Evolutionary conservation across 2,329 filamentous ascomycete species (phyloP), one percentile per base, ranked within the genome.

Genomic region (Scytalidium sp.): DNA sequence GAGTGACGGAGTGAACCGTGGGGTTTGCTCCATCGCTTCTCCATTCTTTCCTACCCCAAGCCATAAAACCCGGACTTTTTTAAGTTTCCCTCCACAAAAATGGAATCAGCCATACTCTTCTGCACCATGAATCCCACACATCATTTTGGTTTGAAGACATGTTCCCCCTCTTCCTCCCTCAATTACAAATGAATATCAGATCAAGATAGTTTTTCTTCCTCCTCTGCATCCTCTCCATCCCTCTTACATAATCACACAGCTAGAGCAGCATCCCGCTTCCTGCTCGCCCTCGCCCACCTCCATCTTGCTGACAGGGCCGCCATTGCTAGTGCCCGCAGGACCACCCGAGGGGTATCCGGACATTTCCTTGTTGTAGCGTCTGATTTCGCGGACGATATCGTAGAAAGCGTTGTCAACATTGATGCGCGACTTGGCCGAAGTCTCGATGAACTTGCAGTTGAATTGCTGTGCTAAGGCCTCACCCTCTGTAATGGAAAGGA

Each of bases 321-420:
- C 72, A 52, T 75, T 76, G 60, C 83, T 83, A 54, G 84, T 75
- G 53, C 79, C 75, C 58, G 85, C 84, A 60, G 69, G 70, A 50
- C 86, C 87, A 54, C 80, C 83, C 51, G 85, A 83, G 41, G 86
- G 84, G 71, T 95, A 90, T 52, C 89, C 90, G 53, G 92, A 91
- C 85, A 97, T 95, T 68, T 97, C 93, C 70, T 94, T 93, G 83
- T 99, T 97, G 75, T 96, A 97, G 73, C 90, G 88, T 73, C 94
- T 85, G 67, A 99, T 99, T 70, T 97, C 94, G 68, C 94, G 88
- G 51, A 99, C 94, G 61, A 97, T 92, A 68, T 97, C 92, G 80
- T 93, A 97, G 75, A 99, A 99, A 49, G 93, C 91, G 74, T 95
- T 92, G 73, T 99, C 94, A 64, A 99, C 94, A 68, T 97, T 97